Percentiles rank a stretch among this genome's conserved stretches.
These are phyloP conservation scores for Pseudocercospora vitis DNA, from an alignment of 2,329 filamentous ascomycete genomes.

Conservation along the genomic window DNA sequence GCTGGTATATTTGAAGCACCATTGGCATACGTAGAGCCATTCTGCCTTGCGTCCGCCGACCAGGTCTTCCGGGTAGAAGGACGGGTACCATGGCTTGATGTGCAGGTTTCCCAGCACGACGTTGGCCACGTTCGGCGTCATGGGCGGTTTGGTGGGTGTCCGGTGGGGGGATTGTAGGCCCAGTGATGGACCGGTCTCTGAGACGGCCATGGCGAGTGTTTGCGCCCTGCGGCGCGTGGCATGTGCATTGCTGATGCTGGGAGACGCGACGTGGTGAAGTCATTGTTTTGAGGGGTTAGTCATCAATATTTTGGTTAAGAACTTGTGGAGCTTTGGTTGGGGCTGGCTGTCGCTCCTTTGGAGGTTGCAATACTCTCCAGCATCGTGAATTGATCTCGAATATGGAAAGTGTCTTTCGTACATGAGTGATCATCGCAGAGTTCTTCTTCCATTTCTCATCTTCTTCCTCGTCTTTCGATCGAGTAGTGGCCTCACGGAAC, in stretches of 20 bases:
- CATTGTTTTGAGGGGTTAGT: too few relatives aligned
- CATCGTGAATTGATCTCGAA: too few relatives aligned
- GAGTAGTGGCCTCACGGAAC: too few relatives aligned
- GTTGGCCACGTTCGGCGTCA: constrained; percentile 77
- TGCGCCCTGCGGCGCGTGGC: constrained; percentile 2
- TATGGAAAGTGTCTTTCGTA: too few relatives aligned
- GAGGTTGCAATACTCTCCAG: too few relatives aligned
- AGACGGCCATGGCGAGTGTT: constrained; percentile 4
- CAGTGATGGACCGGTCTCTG: constrained; percentile 7
- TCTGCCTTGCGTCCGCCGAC: constrained; percentile 46
- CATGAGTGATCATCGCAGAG: too few relatives aligned
- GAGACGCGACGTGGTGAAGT: constrained; percentile 1
- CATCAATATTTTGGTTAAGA: too few relatives aligned
- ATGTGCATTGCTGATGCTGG: background rate
- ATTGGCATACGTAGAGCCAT: constrained; percentile 79
- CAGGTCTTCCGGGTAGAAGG: constrained; percentile 74
- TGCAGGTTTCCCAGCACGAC: constrained; percentile 81
- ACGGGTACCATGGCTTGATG: constrained; percentile 90
- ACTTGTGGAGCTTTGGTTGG: too few relatives aligned
- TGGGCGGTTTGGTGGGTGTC: constrained; percentile 26
- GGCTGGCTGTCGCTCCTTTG: too few relatives aligned
- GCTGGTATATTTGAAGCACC: constrained; percentile 90
- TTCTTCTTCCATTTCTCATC: too few relatives aligned
- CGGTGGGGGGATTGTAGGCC: constrained; percentile 24
- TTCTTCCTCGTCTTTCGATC: too few relatives aligned